Conservation (phyloP, 2,329 filamentous ascomycete species). For the Ceratocystiopsis brevicomis region DNA sequence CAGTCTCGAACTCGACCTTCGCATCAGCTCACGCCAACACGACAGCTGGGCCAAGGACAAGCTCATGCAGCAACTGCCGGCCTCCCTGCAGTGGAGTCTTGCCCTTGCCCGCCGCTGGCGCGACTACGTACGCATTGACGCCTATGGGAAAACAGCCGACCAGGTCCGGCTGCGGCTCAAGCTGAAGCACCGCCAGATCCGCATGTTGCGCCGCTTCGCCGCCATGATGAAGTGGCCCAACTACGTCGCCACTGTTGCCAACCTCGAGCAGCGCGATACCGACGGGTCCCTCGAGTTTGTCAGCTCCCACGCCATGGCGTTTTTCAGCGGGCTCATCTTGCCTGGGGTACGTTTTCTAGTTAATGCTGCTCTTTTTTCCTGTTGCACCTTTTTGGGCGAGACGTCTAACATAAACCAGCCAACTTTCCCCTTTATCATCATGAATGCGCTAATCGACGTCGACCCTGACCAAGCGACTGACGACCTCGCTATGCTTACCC, state of each 20-base stretch:
- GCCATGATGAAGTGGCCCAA: slow-evolving; percentile 64
- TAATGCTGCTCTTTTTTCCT: neutral
- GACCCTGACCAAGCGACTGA: slow-evolving; percentile 49
- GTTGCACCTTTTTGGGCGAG: neutral
- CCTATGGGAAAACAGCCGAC: slow-evolving; percentile 32
- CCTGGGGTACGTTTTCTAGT: slow-evolving; percentile 39
- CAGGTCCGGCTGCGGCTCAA: slow-evolving; percentile 44
- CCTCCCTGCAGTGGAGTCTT: slow-evolving; percentile 52
- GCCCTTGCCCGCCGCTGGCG: slow-evolving; percentile 57
- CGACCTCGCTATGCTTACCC: slow-evolving; percentile 45
- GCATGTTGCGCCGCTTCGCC: slow-evolving; percentile 49
- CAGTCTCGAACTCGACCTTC: slow-evolving; percentile 50
- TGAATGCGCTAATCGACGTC: slow-evolving; percentile 61
- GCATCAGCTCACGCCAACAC: slow-evolving; percentile 45
- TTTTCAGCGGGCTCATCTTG: slow-evolving; percentile 55
- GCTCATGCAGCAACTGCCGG: slow-evolving; percentile 44
- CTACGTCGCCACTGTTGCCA: slow-evolving; percentile 41
- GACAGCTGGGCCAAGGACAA: slow-evolving; percentile 44
- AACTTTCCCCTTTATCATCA: slow-evolving; percentile 54
- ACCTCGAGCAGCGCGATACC: slow-evolving; percentile 39
- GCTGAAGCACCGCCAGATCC: slow-evolving; percentile 47
- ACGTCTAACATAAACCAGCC: slow-evolving; percentile 16
- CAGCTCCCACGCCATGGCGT: slow-evolving; percentile 57
- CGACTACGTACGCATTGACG: slow-evolving; percentile 48
- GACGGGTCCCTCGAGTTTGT: slow-evolving; percentile 39